These are phyloP conservation scores for Danielozyma ontarioensis DNA, from an alignment of 805 yeast species.

Conservation along the genomic window DNA sequence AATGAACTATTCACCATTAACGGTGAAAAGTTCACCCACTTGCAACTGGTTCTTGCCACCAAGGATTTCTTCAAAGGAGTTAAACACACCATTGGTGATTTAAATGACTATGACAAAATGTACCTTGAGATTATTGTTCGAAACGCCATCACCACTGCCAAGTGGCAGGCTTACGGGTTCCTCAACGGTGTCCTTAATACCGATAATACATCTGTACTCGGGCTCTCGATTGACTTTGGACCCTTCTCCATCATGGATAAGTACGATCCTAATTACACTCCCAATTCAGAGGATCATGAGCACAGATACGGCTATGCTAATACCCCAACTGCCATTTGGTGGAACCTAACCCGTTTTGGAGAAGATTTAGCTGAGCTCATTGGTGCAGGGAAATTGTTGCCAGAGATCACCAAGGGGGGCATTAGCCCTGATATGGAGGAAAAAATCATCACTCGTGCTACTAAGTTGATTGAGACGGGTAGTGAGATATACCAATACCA, in stretches of 20 bases:
- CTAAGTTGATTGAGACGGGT: slow-evolving; percentile 55
- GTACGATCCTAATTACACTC: slow-evolving; percentile 76
- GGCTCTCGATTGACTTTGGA: slow-evolving; percentile 88
- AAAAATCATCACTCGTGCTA: slow-evolving; percentile 54
- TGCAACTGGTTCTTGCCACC: slow-evolving; percentile 15
- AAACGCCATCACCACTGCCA: slow-evolving; percentile 74
- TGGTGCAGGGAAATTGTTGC: slow-evolving; percentile 61
- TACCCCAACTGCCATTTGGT: slow-evolving; percentile 85
- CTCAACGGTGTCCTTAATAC: slow-evolving; percentile 92
- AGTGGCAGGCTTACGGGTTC: slow-evolving; percentile 90
- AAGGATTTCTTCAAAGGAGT: slow-evolving; percentile 14
- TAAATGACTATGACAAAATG: slow-evolving; percentile 63
- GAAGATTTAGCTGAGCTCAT: slow-evolving; percentile 78
- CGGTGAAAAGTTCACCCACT: slow-evolving; percentile 23
- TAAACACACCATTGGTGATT: slow-evolving; percentile 23
- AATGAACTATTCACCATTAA: slow-evolving; percentile 49
- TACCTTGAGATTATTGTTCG: slow-evolving; percentile 65
- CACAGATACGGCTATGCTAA: slow-evolving; percentile 75
- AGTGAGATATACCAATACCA: slow-evolving; percentile 61
- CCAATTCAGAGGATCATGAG: slow-evolving; percentile 80
- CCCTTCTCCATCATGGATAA: slow-evolving; percentile 90
- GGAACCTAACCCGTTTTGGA: slow-evolving; percentile 83
- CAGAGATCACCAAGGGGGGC: slow-evolving; percentile 36
- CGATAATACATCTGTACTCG: slow-evolving; percentile 87
- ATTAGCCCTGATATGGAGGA: slow-evolving; percentile 47